Evolutionary conservation across 768 basidiomycete genomes (phyloP).

Genomic region (Tylopilus felleus): DNA sequence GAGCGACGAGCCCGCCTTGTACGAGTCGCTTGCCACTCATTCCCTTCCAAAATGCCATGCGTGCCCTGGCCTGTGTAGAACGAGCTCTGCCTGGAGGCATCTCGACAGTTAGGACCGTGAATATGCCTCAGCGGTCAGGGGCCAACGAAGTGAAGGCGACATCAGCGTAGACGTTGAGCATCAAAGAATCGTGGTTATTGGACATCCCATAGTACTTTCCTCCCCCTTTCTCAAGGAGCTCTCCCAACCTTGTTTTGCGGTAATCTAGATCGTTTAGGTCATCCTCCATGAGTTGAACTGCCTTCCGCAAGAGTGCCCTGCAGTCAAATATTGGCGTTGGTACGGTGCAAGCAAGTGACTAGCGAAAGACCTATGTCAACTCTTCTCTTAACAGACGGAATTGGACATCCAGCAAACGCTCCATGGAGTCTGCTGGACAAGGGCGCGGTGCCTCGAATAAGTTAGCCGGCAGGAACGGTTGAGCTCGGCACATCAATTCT

Average conservation of each 20-base stretch:
- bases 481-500: slow-evolving; percentile 49
- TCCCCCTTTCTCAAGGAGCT: slow-evolving; percentile 50
- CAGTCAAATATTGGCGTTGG: neutral
- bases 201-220: slow-evolving; percentile 53
- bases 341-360: neutral
- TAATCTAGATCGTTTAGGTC: slow-evolving; percentile 35
- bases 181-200: slow-evolving; percentile 43
- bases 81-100: slow-evolving; percentile 58
- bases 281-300: slow-evolving; percentile 46
- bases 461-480: slow-evolving; percentile 62
- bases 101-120: slow-evolving; percentile 44
- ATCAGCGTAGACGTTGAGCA: slow-evolving; percentile 63
- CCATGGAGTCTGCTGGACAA: slow-evolving; percentile 54
- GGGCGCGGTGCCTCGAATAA: slow-evolving; percentile 61
- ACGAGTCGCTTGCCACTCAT: slow-evolving; percentile 56
- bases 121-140: slow-evolving; percentile 52
- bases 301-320: slow-evolving; percentile 52
- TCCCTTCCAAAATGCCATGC: slow-evolving; percentile 60
- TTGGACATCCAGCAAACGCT: slow-evolving; percentile 66
- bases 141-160: slow-evolving; percentile 44
- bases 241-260: slow-evolving; percentile 38
- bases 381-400: slow-evolving; percentile 76
- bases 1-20: slow-evolving; percentile 60
- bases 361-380: slow-evolving; percentile 44
- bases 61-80: slow-evolving; percentile 32